phyloP scores from a whole-genome alignment of 345 rosid genomes.

The Eucalyptus tenuipes region DNA sequence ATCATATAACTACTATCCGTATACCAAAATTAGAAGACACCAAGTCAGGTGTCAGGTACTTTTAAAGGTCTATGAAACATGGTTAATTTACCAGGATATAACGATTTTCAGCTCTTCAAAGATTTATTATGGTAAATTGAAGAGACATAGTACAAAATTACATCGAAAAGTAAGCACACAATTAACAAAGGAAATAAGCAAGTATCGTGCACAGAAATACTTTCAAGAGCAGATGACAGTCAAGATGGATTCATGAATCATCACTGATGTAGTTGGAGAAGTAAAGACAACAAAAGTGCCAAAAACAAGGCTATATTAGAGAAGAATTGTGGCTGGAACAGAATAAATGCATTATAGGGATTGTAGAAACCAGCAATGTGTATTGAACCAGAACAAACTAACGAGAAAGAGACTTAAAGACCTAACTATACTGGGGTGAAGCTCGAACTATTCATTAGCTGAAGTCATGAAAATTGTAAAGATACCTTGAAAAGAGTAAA shows the following conservation, averaged over 20 bases:
- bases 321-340: background rate
- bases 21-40: background rate
- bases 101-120: background rate
- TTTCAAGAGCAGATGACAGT: background rate
- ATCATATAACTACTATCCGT: background rate
- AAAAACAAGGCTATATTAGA: background rate
- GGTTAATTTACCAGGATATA: background rate
- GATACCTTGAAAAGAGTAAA: slow-evolving; percentile 28
- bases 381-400: background rate
- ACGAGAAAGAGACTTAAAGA: background rate
- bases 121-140: background rate
- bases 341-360: background rate
- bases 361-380: background rate
- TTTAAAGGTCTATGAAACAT: background rate
- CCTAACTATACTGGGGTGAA: background rate
- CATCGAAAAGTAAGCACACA: background rate
- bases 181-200: background rate
- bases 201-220: rapidly evolving
- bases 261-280: background rate
- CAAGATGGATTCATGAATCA: background rate
- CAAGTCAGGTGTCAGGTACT: background rate
- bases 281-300: background rate
- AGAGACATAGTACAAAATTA: background rate
- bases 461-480: background rate
- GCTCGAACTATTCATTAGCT: background rate